Evolutionary conservation across 2,329 filamentous ascomycete genomes (phyloP), one percentile per base, ranked within the genome.

Genomic region (Plenodomus biglobosus): DNA sequence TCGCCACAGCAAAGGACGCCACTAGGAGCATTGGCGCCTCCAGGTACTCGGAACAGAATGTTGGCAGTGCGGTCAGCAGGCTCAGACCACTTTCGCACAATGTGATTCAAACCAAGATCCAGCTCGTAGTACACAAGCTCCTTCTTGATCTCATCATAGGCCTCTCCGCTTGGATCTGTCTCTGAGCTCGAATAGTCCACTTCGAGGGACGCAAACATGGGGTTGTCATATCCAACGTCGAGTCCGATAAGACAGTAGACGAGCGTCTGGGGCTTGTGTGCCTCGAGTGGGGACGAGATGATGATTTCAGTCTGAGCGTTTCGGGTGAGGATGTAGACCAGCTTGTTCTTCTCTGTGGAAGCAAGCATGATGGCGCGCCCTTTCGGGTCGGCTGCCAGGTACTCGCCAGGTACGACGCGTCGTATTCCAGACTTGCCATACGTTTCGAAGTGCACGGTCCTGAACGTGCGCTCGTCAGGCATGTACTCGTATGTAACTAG

Each of bases 331-430:
- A 99, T 92, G 75, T 99, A 99, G 60, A 99, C 94, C 47, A 99
- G 87, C 78, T 99, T 99, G 78, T 97, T 99, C 82, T 99, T 99
- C 76, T 99, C 95, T 46, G 92, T 82, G 4, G 92, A 92, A 8
- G 94, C 91, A 53, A 97, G 89, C 69, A 99, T 81, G 68, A 92
- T 96, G 46, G 95, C 95, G 76, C 94, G 85, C 46, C 94, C 94
- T 73, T 96, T 96, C 21, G 94, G 94, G 66, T 99, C 94, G 43
- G 90, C 90, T 6, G 92, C 94, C 21, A 99, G 82, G 67, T 96
- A 99, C 73, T 99, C 91, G 52, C 95, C 94, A 2, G 95, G 94
- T 38, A 99, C 84, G 32, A 97, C 92, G 64, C 94, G 86, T 48
- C 95, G 86, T 44, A 97, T 84, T 32, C 94, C 95, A 7, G 94